Percentiles rank a stretch among this genome's conserved stretches.
These are phyloP conservation scores for Hirsutella rhossiliensis DNA, from an alignment of 2,329 filamentous ascomycete genomes.

Conservation along the genomic window DNA sequence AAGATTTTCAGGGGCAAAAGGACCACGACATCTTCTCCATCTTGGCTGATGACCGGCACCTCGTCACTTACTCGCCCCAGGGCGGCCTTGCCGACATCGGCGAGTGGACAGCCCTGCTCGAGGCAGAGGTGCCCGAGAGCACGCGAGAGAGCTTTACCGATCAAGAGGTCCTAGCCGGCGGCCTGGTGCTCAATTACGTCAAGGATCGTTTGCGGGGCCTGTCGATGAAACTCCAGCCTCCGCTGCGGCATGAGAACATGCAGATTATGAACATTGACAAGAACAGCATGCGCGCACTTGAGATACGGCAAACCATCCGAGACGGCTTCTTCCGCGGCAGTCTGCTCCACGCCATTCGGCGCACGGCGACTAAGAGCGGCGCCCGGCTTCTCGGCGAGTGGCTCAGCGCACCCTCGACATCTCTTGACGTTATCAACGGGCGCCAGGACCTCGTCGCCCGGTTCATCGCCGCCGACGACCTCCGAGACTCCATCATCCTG, in stretches of 20 bases:
- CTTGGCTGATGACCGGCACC: slow-evolving; percentile 63
- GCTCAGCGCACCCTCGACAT: slow-evolving; percentile 87
- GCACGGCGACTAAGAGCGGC: slow-evolving; percentile 86
- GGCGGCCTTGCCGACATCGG: slow-evolving; percentile 34
- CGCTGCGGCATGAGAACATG: slow-evolving; percentile 58
- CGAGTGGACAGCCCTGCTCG: slow-evolving; percentile 67
- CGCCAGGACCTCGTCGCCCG: slow-evolving; percentile 72
- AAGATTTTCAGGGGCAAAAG: slow-evolving; percentile 43
- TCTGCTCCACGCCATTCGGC: slow-evolving; percentile 76
- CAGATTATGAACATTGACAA: slow-evolving; percentile 86
- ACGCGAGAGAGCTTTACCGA: slow-evolving; percentile 45
- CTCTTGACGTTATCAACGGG: slow-evolving; percentile 61
- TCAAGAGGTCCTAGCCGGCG: slow-evolving; percentile 65
- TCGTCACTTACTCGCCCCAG: slow-evolving; percentile 58
- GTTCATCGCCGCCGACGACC: slow-evolving; percentile 52
- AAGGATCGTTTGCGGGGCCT: slow-evolving; percentile 64
- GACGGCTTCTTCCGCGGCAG: slow-evolving; percentile 74
- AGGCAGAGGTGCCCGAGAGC: slow-evolving; percentile 50
- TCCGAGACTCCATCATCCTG: slow-evolving; percentile 57
- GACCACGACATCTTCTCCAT: slow-evolving; percentile 52
- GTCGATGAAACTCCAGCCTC: slow-evolving; percentile 73
- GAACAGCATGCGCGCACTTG: slow-evolving; percentile 78
- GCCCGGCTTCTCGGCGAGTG: slow-evolving; percentile 74
- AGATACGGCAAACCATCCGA: slow-evolving; percentile 76
- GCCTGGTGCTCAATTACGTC: slow-evolving; percentile 75